phyloP scores from a whole-genome alignment of 1,139 yeast species.

The Yamadazyma epiphylla region DNA sequence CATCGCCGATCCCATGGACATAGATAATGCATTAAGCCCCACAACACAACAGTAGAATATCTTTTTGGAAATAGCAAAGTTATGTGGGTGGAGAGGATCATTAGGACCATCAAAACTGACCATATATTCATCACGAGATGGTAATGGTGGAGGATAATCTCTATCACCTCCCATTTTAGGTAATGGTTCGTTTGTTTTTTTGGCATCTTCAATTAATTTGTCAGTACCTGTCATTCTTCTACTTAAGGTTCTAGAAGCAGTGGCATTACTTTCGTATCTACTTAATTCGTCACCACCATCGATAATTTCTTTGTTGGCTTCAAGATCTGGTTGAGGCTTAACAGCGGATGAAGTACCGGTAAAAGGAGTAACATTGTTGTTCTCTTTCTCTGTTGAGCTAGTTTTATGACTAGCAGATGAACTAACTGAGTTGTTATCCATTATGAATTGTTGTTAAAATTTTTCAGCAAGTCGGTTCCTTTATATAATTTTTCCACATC shows the following conservation, averaged over 20 bases:
- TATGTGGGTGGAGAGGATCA: conserved; percentile 49
- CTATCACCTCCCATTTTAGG: conserved; percentile 40
- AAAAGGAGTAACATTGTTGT: conserved; percentile 2
- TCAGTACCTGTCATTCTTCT: conserved; percentile 33
- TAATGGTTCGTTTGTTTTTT: conserved; percentile 24
- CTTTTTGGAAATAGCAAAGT: conserved; percentile 37
- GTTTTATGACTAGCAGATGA: conserved; percentile 7
- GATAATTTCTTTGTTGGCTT: conserved; percentile 2
- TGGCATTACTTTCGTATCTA: conserved; percentile 23
- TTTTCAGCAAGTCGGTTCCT: no score
- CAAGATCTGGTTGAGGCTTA: conserved; percentile 11
- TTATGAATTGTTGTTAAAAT: no score
- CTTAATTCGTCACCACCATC: conserved; percentile 22
- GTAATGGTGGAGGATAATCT: conserved; percentile 33
- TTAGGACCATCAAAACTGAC: conserved; percentile 48
- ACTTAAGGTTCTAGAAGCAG: conserved; percentile 22
- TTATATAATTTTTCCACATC: no score
- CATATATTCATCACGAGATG: conserved; percentile 29
- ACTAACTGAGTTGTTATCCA: conserved; percentile 7
- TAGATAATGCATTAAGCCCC: conserved; percentile 31
- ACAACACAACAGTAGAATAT: conserved; percentile 21
- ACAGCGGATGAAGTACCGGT: conserved; percentile 1
- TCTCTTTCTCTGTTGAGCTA: conserved; percentile 6
- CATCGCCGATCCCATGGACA: conserved; percentile 50
- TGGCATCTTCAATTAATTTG: conserved; percentile 22